Percentiles rank a stretch among this genome's conserved stretches.
Conservation (phyloP, 192 early-diverging fungal species). For the Backusella luteola region DNA sequence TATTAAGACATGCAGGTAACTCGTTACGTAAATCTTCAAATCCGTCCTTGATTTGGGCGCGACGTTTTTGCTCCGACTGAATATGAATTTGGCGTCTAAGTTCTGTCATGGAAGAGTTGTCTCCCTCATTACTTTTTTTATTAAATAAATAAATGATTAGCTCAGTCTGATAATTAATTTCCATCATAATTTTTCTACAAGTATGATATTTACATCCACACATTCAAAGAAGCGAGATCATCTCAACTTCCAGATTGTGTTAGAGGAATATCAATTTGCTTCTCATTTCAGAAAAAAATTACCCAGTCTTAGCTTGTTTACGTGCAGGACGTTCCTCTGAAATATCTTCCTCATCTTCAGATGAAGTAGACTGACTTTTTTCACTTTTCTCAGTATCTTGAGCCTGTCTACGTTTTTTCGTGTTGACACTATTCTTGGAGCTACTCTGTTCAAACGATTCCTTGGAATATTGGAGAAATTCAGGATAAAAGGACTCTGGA, state of each 20-base stretch:
- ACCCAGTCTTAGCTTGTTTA: not conserved
- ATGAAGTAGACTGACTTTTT: not conserved
- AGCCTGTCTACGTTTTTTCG: not conserved
- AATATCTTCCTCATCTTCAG: slow-evolving; percentile 6
- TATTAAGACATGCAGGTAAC: slow-evolving; percentile 34
- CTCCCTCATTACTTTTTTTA: not conserved
- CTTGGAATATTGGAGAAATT: slow-evolving; percentile 40
- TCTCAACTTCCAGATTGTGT: not conserved
- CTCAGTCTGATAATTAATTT: not conserved
- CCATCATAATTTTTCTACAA: not conserved
- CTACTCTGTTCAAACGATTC: slow-evolving; percentile 40
- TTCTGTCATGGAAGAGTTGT: slow-evolving; percentile 18
- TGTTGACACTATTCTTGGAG: not conserved
- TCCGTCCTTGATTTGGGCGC: slow-evolving; percentile 43
- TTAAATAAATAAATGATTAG: not conserved
- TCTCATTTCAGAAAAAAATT: not conserved
- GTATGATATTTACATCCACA: not conserved
- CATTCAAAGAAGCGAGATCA: not conserved
- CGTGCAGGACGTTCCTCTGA: not conserved
- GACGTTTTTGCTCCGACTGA: slow-evolving; percentile 42
- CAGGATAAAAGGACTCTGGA: slow-evolving; percentile 40
- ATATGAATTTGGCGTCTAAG: slow-evolving; percentile 41
- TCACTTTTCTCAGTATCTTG: slow-evolving; percentile 1
- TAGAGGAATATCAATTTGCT: not conserved
- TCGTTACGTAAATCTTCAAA: slow-evolving; percentile 40